phyloP scores from a whole-genome alignment of 1,284 basidiomycete genomes.

The Cutaneotrichosporon spelunceum region DNA sequence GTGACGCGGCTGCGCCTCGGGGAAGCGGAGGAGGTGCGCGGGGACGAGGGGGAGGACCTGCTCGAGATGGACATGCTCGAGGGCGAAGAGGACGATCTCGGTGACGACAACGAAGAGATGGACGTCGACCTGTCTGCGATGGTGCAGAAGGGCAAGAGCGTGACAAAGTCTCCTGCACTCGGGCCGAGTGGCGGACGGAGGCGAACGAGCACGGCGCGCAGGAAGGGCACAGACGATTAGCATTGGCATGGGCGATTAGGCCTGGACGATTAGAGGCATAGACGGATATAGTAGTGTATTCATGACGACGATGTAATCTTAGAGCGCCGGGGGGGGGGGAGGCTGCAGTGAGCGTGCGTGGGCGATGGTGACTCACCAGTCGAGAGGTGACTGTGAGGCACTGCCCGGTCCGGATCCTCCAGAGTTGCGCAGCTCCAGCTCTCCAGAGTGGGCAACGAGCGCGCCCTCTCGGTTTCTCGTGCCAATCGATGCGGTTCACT shows the following conservation, averaged over 20 bases:
- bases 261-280: not conserved
- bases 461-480: too few relatives aligned
- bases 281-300: not conserved
- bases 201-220: not conserved
- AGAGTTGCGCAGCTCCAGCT: not conserved
- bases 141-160: not conserved
- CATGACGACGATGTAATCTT: not conserved
- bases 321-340: not conserved
- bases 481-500: too few relatives aligned
- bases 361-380: too few relatives aligned
- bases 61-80: slow-evolving; percentile 42
- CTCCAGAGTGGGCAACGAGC: too few relatives aligned
- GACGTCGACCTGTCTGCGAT: slow-evolving; percentile 22
- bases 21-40: slow-evolving; percentile 31
- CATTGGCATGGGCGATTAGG: too few relatives aligned
- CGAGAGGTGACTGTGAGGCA: too few relatives aligned
- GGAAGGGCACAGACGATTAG: slow-evolving; percentile 4
- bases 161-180: slow-evolving; percentile 7
- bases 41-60: slow-evolving; percentile 41
- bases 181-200: slow-evolving; percentile 5
- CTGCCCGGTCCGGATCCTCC: too few relatives aligned
- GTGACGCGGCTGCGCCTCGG: slow-evolving; percentile 60
- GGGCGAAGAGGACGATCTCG: slow-evolving; percentile 37
- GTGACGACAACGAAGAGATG: slow-evolving; percentile 34
- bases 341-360: too few relatives aligned